Percentiles rank a stretch among this genome's conserved stretches.
These are phyloP conservation scores for Arctium lappa DNA, from an alignment of 129 eudicot species.

Conservation along the genomic window DNA sequence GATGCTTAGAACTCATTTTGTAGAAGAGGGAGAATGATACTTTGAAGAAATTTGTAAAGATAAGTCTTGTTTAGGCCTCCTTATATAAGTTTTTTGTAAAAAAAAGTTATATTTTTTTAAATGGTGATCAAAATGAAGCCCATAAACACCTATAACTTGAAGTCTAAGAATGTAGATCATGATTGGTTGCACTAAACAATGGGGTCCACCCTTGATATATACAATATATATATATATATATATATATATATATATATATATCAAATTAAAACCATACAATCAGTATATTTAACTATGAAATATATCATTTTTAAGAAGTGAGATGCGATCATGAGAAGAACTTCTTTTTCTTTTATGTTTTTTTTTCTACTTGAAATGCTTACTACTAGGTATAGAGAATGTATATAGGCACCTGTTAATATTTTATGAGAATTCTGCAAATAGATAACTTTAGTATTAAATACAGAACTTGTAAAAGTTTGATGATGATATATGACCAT, in stretches of 20 bases:
- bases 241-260: background rate
- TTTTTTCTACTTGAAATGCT: no score
- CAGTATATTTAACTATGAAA: background rate
- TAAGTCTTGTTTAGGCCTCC: slow-evolving; percentile 15
- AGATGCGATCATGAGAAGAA: background rate
- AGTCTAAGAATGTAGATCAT: slow-evolving; percentile 33
- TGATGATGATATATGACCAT: background rate
- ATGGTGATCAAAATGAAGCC: background rate
- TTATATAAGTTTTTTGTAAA: slow-evolving; percentile 14
- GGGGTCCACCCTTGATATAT: slow-evolving; percentile 19
- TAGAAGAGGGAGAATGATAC: background rate
- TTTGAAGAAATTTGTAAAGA: slow-evolving; percentile 18
- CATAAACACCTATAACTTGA: slow-evolving; percentile 18
- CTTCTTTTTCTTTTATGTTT: background rate
- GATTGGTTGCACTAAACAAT: slow-evolving; percentile 35
- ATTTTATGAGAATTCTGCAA: background rate
- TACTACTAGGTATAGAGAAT: background rate
- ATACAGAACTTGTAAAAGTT: background rate
- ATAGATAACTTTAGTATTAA: background rate
- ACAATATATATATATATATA: background rate
- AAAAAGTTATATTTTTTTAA: background rate
- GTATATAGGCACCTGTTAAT: background rate
- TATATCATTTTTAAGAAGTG: no score
- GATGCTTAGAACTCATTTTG: slow-evolving; percentile 28
- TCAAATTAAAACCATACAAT: background rate